phyloP scores from a whole-genome alignment of 1,284 basidiomycete genomes.

The Gymnopus androsaceus region DNA sequence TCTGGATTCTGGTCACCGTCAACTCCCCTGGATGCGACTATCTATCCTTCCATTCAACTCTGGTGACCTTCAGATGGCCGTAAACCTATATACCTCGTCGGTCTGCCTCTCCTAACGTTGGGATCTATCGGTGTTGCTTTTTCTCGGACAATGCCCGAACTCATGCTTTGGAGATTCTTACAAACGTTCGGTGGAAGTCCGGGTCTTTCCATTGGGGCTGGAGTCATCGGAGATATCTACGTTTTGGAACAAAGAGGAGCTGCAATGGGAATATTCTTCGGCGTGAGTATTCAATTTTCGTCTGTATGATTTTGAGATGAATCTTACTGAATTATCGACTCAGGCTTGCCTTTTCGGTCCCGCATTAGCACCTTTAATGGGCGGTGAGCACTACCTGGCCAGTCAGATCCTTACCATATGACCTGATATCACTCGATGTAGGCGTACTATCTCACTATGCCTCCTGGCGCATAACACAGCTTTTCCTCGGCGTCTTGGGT shows the following conservation, averaged over 20 bases:
- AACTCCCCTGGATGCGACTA: no score
- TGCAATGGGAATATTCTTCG: constrained; percentile 66
- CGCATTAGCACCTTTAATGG: constrained; percentile 42
- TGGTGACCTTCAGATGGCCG: constrained; percentile 60
- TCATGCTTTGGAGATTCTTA: constrained; percentile 64
- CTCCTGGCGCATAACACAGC: constrained; percentile 75
- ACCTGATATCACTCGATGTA: neutral
- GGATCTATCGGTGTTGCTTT: constrained; percentile 64
- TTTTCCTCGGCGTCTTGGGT: constrained; percentile 46
- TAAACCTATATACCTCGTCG: constrained; percentile 58
- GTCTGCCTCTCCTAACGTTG: constrained; percentile 60
- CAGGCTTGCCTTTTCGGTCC: constrained; percentile 48
- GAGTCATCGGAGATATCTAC: constrained; percentile 68
- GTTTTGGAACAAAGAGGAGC: constrained; percentile 59
- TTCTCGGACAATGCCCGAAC: constrained; percentile 44
- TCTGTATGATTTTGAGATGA: no score
- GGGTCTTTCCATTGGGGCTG: constrained; percentile 60
- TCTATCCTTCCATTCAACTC: no score
- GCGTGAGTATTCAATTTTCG: constrained; percentile 35
- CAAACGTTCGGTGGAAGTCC: constrained; percentile 63
- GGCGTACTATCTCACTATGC: constrained; percentile 40
- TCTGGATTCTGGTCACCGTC: no score
- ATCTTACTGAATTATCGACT: neutral
- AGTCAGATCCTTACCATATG: neutral
- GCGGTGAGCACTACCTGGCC: constrained; percentile 19